phyloP scores from a whole-genome alignment of 306 rosid species.

The Rubus idaeus region DNA sequence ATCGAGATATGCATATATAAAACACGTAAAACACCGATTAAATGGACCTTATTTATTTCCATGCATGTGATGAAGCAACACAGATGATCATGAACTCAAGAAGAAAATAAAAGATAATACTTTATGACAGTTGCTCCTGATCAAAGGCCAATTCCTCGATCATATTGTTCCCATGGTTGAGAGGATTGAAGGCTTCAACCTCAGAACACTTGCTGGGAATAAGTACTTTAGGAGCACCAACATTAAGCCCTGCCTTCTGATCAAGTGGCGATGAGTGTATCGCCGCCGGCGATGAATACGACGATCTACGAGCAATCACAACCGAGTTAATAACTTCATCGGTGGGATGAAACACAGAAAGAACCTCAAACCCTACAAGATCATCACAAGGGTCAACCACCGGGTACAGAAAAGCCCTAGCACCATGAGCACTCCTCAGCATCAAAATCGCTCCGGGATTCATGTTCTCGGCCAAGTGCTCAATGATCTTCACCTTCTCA shows the following conservation, averaged over 20 bases:
- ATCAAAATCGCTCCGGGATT: constrained; percentile 64
- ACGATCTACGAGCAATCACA: constrained; percentile 58
- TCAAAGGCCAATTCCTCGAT: constrained; percentile 59
- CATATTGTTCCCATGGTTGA: constrained; percentile 47
- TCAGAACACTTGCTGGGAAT: constrained; percentile 64
- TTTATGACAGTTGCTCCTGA: constrained; percentile 40
- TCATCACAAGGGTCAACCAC: constrained; percentile 67
- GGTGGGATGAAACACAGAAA: constrained; percentile 71
- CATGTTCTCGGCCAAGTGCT: constrained; percentile 67
- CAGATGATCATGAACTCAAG: not conserved
- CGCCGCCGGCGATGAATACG: constrained; percentile 24
- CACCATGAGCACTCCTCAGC: constrained; percentile 89
- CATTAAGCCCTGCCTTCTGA: constrained; percentile 22
- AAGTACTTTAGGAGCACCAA: constrained; percentile 22
- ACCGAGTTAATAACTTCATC: constrained; percentile 83
- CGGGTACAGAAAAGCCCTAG: constrained; percentile 86
- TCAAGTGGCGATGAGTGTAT: constrained; percentile 30
- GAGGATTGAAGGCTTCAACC: constrained; percentile 55
- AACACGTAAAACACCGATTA: constrained; percentile 5
- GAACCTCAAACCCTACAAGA: constrained; percentile 69
- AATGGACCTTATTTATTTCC: constrained; percentile 23
- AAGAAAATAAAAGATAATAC: not conserved
- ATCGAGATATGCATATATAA: constrained; percentile 3
- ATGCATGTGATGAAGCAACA: not conserved
- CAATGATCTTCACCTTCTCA: constrained; percentile 49